Base-by-base conservation (phyloP, 352 stramenopile species). In the Nothophytophthora sp. region DNA sequence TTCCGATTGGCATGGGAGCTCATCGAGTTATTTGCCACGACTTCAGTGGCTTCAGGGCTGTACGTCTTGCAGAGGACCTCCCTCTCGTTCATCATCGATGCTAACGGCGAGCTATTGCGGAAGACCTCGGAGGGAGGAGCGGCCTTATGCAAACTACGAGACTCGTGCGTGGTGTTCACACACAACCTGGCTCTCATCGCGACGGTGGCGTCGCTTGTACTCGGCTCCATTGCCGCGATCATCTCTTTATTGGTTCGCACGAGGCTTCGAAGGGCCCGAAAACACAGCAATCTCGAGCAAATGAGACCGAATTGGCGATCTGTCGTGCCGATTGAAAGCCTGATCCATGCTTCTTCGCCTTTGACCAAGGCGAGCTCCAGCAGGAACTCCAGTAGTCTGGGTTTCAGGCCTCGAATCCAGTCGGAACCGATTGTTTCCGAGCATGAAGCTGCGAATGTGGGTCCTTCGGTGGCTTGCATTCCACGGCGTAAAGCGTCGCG, bases 21-120 rank as follows among this genome's bases (percentile, higher is more conserved):
- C 20, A 39, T 23, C 9, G 16, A 50, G 19, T 30, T 50, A 4
- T 2, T 29, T 8, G 30, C 20, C 6, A 32, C 37, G 12, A 23
- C 30, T 12, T 32, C 20, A 27, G 29, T 41, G 13, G 43, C 29
- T 9, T 50, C 13, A n/a, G 11, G 16, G 13, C 30, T 41, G 19
- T 41, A 50, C 19, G 19, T 23, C 1, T 50, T 41, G 4, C 43
- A 30, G 6, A 7, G 25, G 10, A 33, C 32, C 16, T 50, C 43
- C 6, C 43, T 50, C 5, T 51, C 43, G 20, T 41, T 30, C 32
- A 51, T 51, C 19, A 51, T 51, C 12, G 43, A 34, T 20, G 32
- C n/a, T 11, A 51, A 51, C n/a, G 43, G 43, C 23, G 43, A 42
- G 30, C 43, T 51, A 15, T 22, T 51, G 19, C 43, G 43, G 18